Base-by-base conservation (phyloP, 306 rosid species). In the Fragaria ananassa region DNA sequence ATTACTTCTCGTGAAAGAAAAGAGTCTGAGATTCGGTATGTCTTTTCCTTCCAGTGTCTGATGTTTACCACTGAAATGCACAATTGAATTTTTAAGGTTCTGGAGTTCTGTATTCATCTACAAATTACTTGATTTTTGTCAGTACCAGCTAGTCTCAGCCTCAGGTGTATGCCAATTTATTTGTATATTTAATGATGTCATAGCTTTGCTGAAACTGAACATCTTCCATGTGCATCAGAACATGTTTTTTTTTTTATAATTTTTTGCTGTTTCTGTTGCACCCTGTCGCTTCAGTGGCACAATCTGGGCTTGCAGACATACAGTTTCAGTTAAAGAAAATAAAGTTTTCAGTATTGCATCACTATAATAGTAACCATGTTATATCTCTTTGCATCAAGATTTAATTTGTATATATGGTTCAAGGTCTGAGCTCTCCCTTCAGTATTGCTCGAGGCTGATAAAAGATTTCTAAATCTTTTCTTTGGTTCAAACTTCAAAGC, bases 11-110 rank as follows among this genome's bases (percentile, higher is more conserved):
- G 97, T 58, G 98, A 95, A 83, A 90, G 97, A 88, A 95, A 89
- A 82, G 98, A 95, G 51, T 95, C 98, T 8, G 98, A 95, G 86
- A 92, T 95, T 78, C 88, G 97, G 98, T 92, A 74, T 21, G 78
- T 57, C 76, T 80, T 67, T 82, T 74, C 74, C 68, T 75, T 57
- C 54, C 47, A 41, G 37, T 56, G 18, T 31, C 21, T 12, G 23
- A 46, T 3, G 34, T 75, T 37, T 56, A 54, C 37, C 61, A 67
- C 61, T 34, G 25, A 41, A 50, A 64, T 37, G 50, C 35, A 54
- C 23, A 61, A 56, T 51, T 50, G 56, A 23, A 44, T 23, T 1
- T 25, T 18, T 23, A 23, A 17, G 15, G 45, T 76, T 67, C 31
- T 68, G 37, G 45, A 27, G 51, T 34, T 69, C 64, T 53, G 46